These are phyloP conservation scores for Phytopythium ostracodes DNA, from an alignment of 352 stramenopile genomes.

Conservation along the genomic window DNA sequence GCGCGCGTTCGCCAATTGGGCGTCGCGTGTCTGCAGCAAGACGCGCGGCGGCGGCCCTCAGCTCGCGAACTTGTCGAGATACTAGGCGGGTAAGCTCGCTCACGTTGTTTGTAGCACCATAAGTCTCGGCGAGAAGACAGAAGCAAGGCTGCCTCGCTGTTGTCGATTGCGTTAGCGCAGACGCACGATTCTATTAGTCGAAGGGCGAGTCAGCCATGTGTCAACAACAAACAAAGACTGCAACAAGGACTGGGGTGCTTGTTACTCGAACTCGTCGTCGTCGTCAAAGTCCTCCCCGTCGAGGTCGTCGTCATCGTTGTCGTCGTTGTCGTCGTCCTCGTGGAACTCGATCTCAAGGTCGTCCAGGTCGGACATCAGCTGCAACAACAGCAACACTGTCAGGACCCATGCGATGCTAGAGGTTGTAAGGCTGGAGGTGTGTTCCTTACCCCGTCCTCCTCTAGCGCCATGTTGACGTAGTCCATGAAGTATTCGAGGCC, in stretches of 20 bases:
- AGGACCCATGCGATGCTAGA: not conserved
- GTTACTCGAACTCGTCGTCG: slow-evolving; percentile 26
- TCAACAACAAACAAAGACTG: not conserved
- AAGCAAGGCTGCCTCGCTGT: too few relatives aligned
- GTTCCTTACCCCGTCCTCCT: slow-evolving; percentile 36
- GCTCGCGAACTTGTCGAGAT: not conserved
- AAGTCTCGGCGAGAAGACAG: too few relatives aligned
- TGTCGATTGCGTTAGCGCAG: too few relatives aligned
- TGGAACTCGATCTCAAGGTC: slow-evolving; percentile 28
- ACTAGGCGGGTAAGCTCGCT: not conserved
- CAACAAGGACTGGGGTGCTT: too few relatives aligned
- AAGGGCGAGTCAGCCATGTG: too few relatives aligned
- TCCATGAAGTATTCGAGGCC: slow-evolving; percentile 49
- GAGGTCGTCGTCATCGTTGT: slow-evolving; percentile 20
- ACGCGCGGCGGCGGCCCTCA: too few relatives aligned
- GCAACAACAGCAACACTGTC: slow-evolving; percentile 1
- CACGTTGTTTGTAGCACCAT: not conserved
- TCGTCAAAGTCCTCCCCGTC: slow-evolving; percentile 30
- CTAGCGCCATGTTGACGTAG: slow-evolving; percentile 53
- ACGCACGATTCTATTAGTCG: not conserved
- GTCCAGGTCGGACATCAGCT: slow-evolving; percentile 9
- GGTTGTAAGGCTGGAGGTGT: slow-evolving; percentile 9
- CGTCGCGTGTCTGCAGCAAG: too few relatives aligned
- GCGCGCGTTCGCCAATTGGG: too few relatives aligned
- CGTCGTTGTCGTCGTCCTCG: slow-evolving; percentile 22